Conservation (phyloP, 345 rosid species). For the Xanthoceras sorbifolium region DNA sequence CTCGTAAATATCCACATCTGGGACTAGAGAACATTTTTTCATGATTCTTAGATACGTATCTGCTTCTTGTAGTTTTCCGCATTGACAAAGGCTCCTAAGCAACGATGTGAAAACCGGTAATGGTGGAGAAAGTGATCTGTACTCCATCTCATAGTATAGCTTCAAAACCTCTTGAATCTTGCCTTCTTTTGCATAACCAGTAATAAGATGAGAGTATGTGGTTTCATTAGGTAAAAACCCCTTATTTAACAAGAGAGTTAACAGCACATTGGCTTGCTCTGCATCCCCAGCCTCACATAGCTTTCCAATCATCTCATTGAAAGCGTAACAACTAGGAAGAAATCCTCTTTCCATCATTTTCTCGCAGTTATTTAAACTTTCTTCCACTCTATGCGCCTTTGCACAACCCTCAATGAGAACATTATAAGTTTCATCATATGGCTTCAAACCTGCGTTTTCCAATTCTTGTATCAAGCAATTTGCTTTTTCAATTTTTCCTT, state of each 20-base stretch:
- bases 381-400: constrained; percentile 45
- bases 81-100: constrained; percentile 45
- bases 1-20: constrained; percentile 43
- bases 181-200: constrained; percentile 46
- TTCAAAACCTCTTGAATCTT: constrained; percentile 59
- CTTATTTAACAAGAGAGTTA: constrained; percentile 50
- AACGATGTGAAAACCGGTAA: constrained; percentile 39
- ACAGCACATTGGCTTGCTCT: constrained; percentile 43
- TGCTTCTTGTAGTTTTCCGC: constrained; percentile 54
- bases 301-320: constrained; percentile 54
- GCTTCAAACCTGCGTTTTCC: constrained; percentile 52
- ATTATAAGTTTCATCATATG: constrained; percentile 61
- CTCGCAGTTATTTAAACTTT: constrained; percentile 45
- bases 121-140: constrained; percentile 45
- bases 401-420: constrained; percentile 54
- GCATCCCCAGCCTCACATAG: constrained; percentile 41
- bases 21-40: constrained; percentile 39
- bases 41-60: constrained; percentile 54
- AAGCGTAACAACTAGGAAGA: constrained; percentile 49
- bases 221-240: constrained; percentile 55
- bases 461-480: constrained; percentile 50
- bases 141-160: constrained; percentile 74
- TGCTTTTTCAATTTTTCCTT: constrained; percentile 51
- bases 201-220: constrained; percentile 51
- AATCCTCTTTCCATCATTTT: constrained; percentile 51